Percentiles rank a stretch among this genome's conserved stretches.
Conservation (phyloP, 1,284 basidiomycete genomes). For the Meira nashicola region DNA sequence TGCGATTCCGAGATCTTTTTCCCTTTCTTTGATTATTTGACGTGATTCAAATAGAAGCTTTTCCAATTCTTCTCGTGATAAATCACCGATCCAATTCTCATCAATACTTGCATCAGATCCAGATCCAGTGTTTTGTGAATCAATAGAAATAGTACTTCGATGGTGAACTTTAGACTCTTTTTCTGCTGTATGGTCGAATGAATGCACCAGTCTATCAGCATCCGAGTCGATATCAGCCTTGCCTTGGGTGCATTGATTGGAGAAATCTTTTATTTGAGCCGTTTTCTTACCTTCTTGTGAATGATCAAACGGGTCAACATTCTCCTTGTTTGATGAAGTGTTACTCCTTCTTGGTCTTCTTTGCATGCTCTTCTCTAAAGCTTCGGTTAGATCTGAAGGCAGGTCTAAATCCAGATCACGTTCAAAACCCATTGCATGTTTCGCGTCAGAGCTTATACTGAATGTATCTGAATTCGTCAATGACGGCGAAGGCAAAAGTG, state of each 20-base stretch:
- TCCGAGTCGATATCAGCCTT: not conserved
- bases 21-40: constrained; percentile 38
- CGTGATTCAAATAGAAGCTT: constrained; percentile 33
- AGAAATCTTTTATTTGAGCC: no score
- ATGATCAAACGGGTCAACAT: no score
- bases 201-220: not conserved
- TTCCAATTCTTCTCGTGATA: constrained; percentile 40
- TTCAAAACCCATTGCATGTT: not conserved
- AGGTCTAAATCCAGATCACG: constrained; percentile 16
- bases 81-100: constrained; percentile 24
- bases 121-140: constrained; percentile 4
- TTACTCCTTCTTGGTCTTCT: no score
- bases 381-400: constrained; percentile 12
- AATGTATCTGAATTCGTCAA: no score
- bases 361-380: not conserved
- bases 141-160: not conserved
- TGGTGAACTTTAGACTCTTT: not conserved
- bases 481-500: not conserved
- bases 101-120: constrained; percentile 18
- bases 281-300: no score
- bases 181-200: not conserved
- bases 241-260: not conserved
- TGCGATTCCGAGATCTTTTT: constrained; percentile 38
- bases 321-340: no score
- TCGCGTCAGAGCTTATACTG: no score